Base-by-base conservation (phyloP, 192 early-diverging fungal genomes). In the Geranomyces variabilis region DNA sequence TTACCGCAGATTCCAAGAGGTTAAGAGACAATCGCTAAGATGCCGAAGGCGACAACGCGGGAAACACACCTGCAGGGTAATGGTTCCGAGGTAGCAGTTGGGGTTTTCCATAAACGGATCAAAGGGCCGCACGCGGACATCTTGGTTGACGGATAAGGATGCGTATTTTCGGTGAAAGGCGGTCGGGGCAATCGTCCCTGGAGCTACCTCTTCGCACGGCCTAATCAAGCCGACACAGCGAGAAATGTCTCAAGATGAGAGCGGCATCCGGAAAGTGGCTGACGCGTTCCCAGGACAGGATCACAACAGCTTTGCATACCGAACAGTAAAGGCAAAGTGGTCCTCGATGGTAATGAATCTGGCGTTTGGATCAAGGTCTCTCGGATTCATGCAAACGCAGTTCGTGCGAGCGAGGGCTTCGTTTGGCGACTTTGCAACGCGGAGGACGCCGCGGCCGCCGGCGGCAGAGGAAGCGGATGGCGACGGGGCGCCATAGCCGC, bases 301-400 rank as follows among this genome's bases (percentile, higher is more conserved):
- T 6, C 41, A 57, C 10, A 7, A 10, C 10, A 10, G 36, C 36
- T 41, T 10, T 10, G 5, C 8, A 30, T 76, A 92, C 92, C 80
- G 81, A 61, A 96, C 81, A 26, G 91, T 91, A 71, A 98, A 96
- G 8, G 92, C 89, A 77, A 83, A 94, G 64, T 86, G 79, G 45
- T 90, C 87, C 66, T 96, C 90, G 61, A 97, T 81, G 21, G 89
- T 67, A 28, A 95, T 83, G 74, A 95, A 94, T 46, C 82, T 85
- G 24, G 84, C 81, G 24, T 74, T 74, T 14, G 87, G 81, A 41
- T 90, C 79, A 67, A 97, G 91, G 74, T 93, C 91, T 28, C 84
- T 75, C 15, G 87, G 78, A 77, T 82, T 89, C 19, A 94, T 82
- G 45, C 87, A 88, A n/a, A 95, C 80, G 71, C 83, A 84, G 80